Evolutionary conservation across 2,329 filamentous ascomycete genomes (phyloP).

Genomic region (Ceratocystis cubensis): DNA sequence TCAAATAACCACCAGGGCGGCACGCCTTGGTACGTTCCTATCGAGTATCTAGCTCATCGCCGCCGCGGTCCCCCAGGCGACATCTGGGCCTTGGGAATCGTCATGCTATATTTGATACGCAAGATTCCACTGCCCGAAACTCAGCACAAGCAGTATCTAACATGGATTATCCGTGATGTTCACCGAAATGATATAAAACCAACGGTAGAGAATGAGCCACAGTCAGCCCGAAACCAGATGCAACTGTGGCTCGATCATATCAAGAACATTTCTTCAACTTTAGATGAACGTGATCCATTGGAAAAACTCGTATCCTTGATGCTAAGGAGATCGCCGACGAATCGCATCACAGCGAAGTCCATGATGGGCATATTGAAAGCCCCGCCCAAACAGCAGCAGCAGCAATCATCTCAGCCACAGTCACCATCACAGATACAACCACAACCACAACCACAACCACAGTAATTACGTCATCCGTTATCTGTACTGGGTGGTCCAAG

Average conservation of each 20-base stretch:
- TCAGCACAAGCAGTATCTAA: slow-evolving; percentile 21
- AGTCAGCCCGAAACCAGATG: slow-evolving; percentile 1
- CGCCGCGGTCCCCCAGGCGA: slow-evolving; percentile 43
- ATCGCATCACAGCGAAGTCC: background rate
- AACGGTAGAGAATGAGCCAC: background rate
- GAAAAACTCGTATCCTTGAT: slow-evolving; percentile 13
- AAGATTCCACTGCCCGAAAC: slow-evolving; percentile 43
- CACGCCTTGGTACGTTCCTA: slow-evolving; percentile 50
- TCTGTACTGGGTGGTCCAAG: background rate
- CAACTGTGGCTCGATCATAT: slow-evolving; percentile 5
- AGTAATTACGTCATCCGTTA: background rate
- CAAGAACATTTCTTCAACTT: background rate
- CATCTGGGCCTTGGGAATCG: slow-evolving; percentile 48
- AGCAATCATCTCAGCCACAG: background rate
- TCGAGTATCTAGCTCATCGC: slow-evolving; percentile 46
- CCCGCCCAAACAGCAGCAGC: background rate
- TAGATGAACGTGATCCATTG: slow-evolving; percentile 4
- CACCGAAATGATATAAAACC: background rate
- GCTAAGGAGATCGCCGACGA: background rate
- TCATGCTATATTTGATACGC: slow-evolving; percentile 46
- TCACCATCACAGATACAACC: too few relatives aligned
- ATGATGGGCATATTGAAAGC: background rate
- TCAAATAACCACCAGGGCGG: slow-evolving; percentile 38
- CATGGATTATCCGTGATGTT: slow-evolving; percentile 8
- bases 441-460: background rate